Percentiles rank a stretch among this genome's conserved stretches.
Conservation (phyloP, 805 yeast genomes). For the Yamadazyma akitaensis region DNA sequence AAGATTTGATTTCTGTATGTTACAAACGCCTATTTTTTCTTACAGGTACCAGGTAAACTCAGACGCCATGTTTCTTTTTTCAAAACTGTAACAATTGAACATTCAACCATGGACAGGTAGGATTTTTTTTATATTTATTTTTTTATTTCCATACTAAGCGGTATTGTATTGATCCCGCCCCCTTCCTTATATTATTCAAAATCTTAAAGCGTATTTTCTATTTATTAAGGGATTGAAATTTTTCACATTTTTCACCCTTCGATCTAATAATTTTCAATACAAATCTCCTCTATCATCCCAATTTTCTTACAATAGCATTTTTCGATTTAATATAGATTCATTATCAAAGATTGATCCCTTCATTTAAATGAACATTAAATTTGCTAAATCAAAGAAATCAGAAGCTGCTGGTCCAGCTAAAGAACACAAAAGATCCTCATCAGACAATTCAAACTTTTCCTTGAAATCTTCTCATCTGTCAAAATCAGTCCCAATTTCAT, state of each 20-base stretch:
- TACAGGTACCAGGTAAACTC: not conserved
- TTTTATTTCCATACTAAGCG: not conserved
- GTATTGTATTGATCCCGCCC: conserved; percentile 3
- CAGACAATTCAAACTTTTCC: conserved; percentile 9
- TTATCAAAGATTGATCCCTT: not conserved
- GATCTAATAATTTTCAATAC: not conserved
- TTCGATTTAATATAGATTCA: not conserved
- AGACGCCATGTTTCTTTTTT: not conserved
- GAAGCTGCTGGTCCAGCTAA: conserved; percentile 1
- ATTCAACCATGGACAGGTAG: no score
- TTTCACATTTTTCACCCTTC: conserved; percentile 11
- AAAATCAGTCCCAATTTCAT: conserved; percentile 1
- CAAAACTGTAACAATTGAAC: no score
- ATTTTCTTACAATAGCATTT: not conserved
- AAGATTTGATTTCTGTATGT: not conserved
- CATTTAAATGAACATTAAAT: conserved; percentile 5
- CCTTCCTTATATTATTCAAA: not conserved
- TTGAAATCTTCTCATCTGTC: conserved; percentile 3
- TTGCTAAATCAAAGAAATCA: conserved; percentile 6
- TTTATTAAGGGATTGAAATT: not conserved
- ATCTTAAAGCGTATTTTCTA: conserved; percentile 4
- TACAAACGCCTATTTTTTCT: conserved; percentile 1
- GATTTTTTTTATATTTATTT: no score
- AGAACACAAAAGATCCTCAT: conserved; percentile 10
- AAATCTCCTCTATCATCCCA: conserved; percentile 5